phyloP scores from a whole-genome alignment of 805 yeast species.

The Starmerella tilneyi region DNA sequence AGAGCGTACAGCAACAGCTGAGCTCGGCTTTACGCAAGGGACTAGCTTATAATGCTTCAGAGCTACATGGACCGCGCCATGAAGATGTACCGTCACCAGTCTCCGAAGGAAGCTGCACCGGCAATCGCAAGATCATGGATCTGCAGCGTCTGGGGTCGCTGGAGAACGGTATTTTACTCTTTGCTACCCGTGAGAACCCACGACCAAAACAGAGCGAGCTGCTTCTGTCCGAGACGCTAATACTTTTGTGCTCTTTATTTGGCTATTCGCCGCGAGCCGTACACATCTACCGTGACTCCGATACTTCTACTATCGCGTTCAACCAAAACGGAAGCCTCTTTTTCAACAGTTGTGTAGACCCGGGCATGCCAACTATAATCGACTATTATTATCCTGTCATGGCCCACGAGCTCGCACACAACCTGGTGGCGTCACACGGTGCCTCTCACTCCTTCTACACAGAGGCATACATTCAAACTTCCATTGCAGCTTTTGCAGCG shows the following conservation, averaged over 20 bases:
- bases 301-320: slow-evolving; percentile 32
- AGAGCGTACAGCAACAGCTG: background rate
- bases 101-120: background rate
- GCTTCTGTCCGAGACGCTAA: slow-evolving; percentile 6
- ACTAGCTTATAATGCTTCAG: background rate
- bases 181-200: background rate
- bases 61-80: background rate
- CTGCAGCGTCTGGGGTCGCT: background rate
- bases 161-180: slow-evolving; percentile 6
- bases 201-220: slow-evolving; percentile 13
- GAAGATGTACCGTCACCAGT: slow-evolving; percentile 12
- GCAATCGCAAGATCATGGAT: background rate
- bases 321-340: slow-evolving; percentile 32
- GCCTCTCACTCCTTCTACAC: slow-evolving; percentile 31
- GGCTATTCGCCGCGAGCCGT: slow-evolving; percentile 7
- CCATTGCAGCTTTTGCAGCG: slow-evolving; percentile 17
- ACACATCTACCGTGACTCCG: slow-evolving; percentile 14
- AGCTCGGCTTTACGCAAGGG: background rate
- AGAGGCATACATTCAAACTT: slow-evolving; percentile 29
- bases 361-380: slow-evolving; percentile 14
- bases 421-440: slow-evolving; percentile 31
- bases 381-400: slow-evolving; percentile 34
- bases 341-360: slow-evolving; percentile 29
- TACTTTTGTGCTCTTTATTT: slow-evolving; percentile 7
- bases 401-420: slow-evolving; percentile 37